phyloP scores from a whole-genome alignment of 108 stramenopile genomes.

The Pelagomonas calceolata region DNA sequence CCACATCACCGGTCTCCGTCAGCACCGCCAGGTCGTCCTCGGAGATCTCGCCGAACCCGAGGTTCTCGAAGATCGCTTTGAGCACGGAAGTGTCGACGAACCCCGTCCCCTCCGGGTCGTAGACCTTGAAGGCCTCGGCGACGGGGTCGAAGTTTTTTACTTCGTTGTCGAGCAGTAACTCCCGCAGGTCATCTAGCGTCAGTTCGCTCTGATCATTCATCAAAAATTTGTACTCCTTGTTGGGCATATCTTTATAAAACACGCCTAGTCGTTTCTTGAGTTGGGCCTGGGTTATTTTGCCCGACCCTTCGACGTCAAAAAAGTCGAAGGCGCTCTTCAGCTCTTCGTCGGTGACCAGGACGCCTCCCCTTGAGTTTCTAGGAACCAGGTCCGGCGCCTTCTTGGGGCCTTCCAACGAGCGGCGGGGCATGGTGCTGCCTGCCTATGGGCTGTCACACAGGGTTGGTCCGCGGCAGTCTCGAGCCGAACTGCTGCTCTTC shows the following conservation, averaged over 20 bases:
- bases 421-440: too few relatives aligned
- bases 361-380: conserved; percentile 37
- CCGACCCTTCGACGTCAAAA: conserved; percentile 31
- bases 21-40: conserved; percentile 42
- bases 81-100: conserved; percentile 25
- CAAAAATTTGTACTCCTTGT: conserved; percentile 38
- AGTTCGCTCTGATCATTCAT: conserved; percentile 48
- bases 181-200: conserved; percentile 37
- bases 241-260: conserved; percentile 35
- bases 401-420: too few relatives aligned
- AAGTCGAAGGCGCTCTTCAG: conserved; percentile 33
- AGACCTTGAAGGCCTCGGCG: conserved; percentile 42
- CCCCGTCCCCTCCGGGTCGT: conserved; percentile 39
- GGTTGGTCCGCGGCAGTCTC: too few relatives aligned
- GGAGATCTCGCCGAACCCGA: conserved; percentile 38
- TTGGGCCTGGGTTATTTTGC: conserved; percentile 23
- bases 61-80: conserved; percentile 28
- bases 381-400: conserved; percentile 6
- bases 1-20: conserved; percentile 40
- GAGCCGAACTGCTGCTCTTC: too few relatives aligned
- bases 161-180: conserved; percentile 44
- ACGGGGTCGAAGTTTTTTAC: conserved; percentile 48
- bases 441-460: too few relatives aligned
- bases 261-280: conserved; percentile 35
- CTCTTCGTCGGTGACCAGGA: conserved; percentile 35